Evolutionary conservation across 2,329 filamentous ascomycete species (phyloP), one percentile per base, ranked within the genome.

Genomic region (Elsinoe necatrix): DNA sequence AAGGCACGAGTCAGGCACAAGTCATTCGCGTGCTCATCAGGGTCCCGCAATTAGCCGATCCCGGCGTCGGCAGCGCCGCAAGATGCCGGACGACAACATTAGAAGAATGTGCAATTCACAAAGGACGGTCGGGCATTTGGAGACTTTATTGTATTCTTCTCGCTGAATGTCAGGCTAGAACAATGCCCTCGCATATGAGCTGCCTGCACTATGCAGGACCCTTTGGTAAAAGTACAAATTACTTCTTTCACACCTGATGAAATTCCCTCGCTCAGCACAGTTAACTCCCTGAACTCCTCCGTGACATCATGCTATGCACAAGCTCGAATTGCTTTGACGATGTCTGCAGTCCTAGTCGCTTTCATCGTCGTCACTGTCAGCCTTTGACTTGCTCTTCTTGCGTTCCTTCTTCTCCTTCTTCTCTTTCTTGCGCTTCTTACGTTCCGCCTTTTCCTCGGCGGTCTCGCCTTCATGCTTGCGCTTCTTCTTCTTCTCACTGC

Each of bases 351-450:
- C 34, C 57, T 64, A 63, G 47, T 75, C 71, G 66, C 71, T 75
- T 63, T 75, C 73, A 59, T 72, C 70, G 55, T 54, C 56, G 59
- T 64, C 63, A 34, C 58, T 61, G 58, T 66, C 64, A 56, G 58
- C 59, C 41, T 47, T 43, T 37, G 61, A 82, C 71, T 84, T 62
- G 54, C 63, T 83, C 68, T 88, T 84, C 66, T 85, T 85, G 31
- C 89, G 85, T 70, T 89, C 85, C 66, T 86, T 85, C 34, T 89
- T 85, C 69, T 88, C 85, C 79, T 90, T 84, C 76, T 88, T 87
- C 66, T 85, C 82, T 78, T 88, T 93, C 80, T 89, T 89, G 75
- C 85, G 84, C 73, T 83, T 67, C 66, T 76, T 76, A 57, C 73
- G 71, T 65, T 75, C 74, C 4, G 73, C 74, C 65, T 73, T 72